Conservation (phyloP, 148 eudicot genomes). For the Dysphania ambrosioides region DNA sequence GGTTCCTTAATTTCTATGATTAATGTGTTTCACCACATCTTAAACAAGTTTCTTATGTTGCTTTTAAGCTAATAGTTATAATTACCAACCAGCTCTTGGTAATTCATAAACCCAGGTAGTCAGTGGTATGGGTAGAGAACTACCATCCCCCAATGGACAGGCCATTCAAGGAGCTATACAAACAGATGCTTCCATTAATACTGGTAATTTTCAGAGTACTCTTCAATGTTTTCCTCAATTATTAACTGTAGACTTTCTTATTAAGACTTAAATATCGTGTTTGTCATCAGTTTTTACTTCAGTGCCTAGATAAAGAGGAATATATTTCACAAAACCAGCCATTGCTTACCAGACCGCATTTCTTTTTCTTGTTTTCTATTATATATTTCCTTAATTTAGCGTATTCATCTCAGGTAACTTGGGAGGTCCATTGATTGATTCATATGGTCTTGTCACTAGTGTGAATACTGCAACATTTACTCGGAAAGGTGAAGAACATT, state of each 20-base stretch:
- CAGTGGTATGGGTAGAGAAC: conserved; percentile 94
- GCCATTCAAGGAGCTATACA: conserved; percentile 95
- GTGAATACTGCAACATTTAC: conserved; percentile 95
- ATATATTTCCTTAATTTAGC: background rate
- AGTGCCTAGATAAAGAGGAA: background rate
- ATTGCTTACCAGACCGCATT: background rate
- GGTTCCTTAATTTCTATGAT: background rate
- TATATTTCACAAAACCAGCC: background rate
- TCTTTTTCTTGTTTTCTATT: background rate
- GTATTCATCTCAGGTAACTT: conserved; percentile 65
- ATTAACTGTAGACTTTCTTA: background rate
- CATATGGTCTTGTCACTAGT: conserved; percentile 88
- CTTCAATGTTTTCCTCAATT: background rate
- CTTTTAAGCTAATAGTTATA: background rate
- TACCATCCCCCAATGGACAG: conserved; percentile 93
- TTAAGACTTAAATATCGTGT: background rate
- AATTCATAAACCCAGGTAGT: conserved; percentile 54
- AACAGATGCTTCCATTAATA: conserved; percentile 96
- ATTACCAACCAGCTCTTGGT: background rate
- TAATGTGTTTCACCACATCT: background rate
- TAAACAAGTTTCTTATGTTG: background rate
- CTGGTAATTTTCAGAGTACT: conserved; percentile 42
- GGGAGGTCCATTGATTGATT: conserved; percentile 88
- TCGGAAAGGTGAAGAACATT: conserved; percentile 57
- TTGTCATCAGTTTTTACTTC: background rate